Percentiles rank a stretch among this genome's conserved stretches.
Conservation (phyloP, 1,139 yeast genomes). For the Pichia sp. region DNA sequence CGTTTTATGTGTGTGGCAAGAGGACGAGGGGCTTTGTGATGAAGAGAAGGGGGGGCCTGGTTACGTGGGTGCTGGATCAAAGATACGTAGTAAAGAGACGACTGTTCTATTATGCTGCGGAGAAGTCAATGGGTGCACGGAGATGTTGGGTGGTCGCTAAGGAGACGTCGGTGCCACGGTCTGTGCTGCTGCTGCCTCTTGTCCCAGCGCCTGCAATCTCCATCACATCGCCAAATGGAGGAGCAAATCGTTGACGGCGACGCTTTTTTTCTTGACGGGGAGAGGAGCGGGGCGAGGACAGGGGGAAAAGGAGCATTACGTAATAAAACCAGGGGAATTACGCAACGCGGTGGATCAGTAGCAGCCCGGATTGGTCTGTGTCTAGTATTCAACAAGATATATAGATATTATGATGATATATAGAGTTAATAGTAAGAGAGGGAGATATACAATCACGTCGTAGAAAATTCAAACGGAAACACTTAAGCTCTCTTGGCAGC, state of each 20-base stretch:
- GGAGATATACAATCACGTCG: neutral
- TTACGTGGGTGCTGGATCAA: neutral
- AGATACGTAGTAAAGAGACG: neutral
- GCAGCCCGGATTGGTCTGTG: neutral
- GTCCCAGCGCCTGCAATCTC: neutral
- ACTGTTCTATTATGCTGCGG: neutral
- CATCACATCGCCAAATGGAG: neutral
- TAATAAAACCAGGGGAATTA: neutral
- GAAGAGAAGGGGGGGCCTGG: neutral
- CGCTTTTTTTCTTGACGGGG: neutral
- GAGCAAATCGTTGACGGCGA: neutral
- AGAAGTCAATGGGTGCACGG: neutral
- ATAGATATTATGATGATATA: slow-evolving; percentile 11
- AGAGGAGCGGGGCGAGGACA: neutral
- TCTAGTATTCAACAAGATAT: slow-evolving; percentile 1
- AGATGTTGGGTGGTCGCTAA: neutral
- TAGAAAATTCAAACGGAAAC: neutral
- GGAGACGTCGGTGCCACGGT: neutral
- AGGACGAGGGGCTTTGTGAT: neutral
- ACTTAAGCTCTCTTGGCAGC: slow-evolving; percentile 78
- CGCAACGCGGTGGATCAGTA: too few relatives aligned
- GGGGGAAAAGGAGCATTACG: too few relatives aligned
- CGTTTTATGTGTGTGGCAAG: neutral
- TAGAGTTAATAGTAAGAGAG: neutral
- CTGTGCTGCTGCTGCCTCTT: neutral